Percentiles rank a stretch among this genome's conserved stretches.
Evolutionary conservation across 495 filamentous ascomycete genomes (phyloP).

Genomic region (Neurospora sp.): DNA sequence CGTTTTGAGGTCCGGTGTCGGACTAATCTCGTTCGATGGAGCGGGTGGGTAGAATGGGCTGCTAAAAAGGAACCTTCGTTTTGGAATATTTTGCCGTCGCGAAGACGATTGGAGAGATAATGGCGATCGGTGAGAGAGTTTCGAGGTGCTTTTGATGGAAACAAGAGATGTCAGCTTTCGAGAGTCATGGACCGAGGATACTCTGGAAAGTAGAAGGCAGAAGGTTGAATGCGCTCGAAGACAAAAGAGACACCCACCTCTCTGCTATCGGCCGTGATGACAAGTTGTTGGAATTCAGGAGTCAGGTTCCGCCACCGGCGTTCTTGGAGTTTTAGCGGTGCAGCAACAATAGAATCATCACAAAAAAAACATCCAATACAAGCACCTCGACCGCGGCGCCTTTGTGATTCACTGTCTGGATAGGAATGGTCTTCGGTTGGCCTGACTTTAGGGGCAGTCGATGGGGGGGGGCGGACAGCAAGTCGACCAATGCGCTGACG

Average conservation of each 20-base stretch:
- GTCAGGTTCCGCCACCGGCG: neutral
- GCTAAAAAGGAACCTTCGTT: neutral
- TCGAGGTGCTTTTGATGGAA: neutral
- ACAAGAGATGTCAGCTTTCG: neutral
- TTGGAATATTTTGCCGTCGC: neutral
- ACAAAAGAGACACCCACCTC: neutral
- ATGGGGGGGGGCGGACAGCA: neutral
- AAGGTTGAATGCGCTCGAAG: neutral
- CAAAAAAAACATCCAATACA: neutral
- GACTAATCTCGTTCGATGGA: neutral
- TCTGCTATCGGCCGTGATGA: neutral
- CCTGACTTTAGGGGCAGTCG: neutral
- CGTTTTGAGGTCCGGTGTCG: neutral
- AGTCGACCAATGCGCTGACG: neutral
- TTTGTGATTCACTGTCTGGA: neutral
- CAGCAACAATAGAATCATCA: neutral
- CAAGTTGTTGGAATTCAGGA: neutral
- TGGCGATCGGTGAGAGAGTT: neutral
- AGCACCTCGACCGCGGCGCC: neutral
- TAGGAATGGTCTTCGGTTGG: neutral
- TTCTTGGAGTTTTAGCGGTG: neutral
- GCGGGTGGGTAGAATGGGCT: neutral
- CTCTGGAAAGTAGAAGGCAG: neutral
- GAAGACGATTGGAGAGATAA: neutral
- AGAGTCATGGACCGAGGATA: neutral